These are phyloP conservation scores for Cyclanthera cordifolia DNA, from an alignment of 306 rosid species.

Conservation along the genomic window DNA sequence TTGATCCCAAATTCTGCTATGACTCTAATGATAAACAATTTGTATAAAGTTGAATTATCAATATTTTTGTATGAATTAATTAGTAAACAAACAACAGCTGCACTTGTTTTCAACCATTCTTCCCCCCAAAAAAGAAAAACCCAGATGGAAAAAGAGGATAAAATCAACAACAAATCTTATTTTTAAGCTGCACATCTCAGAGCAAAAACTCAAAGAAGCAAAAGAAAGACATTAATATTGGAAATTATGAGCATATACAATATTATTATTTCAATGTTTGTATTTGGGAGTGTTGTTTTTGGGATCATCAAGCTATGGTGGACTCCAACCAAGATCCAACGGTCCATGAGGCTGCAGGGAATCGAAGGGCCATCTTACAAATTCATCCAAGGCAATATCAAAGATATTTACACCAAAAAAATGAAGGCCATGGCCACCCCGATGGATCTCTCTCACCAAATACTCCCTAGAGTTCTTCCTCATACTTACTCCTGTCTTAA, in stretches of 20 bases:
- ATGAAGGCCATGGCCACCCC: not conserved
- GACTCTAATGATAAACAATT: too few relatives aligned
- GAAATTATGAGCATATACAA: not conserved
- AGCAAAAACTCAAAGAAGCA: not conserved
- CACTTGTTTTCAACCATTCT: not conserved
- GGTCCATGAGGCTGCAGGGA: not conserved
- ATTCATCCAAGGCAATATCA: not conserved
- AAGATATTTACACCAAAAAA: not conserved
- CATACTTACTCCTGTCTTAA: not conserved
- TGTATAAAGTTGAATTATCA: too few relatives aligned
- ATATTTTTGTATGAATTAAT: too few relatives aligned
- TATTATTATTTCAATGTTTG: not conserved
- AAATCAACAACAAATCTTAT: too few relatives aligned
- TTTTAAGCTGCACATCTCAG: not conserved
- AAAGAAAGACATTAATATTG: not conserved
- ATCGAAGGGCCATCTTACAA: not conserved
- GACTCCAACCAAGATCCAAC: not conserved
- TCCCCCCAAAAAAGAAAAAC: too few relatives aligned
- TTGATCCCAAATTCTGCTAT: not conserved
- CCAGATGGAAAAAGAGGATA: too few relatives aligned
- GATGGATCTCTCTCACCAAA: not conserved
- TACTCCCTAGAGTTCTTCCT: slow-evolving; percentile 2
- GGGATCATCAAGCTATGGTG: slow-evolving; percentile 6
- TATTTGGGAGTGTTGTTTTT: not conserved
- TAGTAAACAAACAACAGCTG: not conserved